phyloP scores from a whole-genome alignment of 345 rosid genomes.

The Populus ilicifolia region DNA sequence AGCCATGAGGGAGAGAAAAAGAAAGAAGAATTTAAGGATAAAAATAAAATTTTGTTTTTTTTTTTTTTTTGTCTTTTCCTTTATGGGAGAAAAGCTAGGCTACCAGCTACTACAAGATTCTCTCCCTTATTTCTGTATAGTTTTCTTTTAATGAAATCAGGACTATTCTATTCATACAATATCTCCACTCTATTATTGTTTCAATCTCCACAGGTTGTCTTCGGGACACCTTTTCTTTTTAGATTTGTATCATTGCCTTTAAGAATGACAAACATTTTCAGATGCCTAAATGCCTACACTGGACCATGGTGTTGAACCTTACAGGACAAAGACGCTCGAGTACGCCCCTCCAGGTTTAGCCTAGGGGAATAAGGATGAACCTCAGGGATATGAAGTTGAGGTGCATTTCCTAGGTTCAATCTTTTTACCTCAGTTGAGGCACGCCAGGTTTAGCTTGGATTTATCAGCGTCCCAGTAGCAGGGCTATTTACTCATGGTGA shows the following conservation, averaged over 20 bases:
- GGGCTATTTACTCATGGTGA: not conserved
- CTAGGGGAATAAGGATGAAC: not conserved
- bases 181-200: not conserved
- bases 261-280: not conserved
- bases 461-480: not conserved
- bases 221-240: not conserved
- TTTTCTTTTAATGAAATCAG: slow-evolving; percentile 18
- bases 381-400: not conserved
- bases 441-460: not conserved
- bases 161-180: not conserved
- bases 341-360: not conserved
- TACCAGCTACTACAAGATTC: slow-evolving; percentile 18
- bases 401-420: not conserved
- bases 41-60: slow-evolving; percentile 13
- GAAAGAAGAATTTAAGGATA: not conserved
- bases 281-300: not conserved
- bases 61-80: slow-evolving; percentile 17
- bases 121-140: slow-evolving; percentile 33
- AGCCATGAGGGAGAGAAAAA: not conserved
- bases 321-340: not conserved
- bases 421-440: not conserved
- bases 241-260: not conserved
- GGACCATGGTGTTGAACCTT: not conserved
- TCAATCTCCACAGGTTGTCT: not conserved
- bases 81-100: slow-evolving; percentile 15